Evolutionary conservation across 768 basidiomycete species (phyloP).

Genomic region (Termitomyces sp.): DNA sequence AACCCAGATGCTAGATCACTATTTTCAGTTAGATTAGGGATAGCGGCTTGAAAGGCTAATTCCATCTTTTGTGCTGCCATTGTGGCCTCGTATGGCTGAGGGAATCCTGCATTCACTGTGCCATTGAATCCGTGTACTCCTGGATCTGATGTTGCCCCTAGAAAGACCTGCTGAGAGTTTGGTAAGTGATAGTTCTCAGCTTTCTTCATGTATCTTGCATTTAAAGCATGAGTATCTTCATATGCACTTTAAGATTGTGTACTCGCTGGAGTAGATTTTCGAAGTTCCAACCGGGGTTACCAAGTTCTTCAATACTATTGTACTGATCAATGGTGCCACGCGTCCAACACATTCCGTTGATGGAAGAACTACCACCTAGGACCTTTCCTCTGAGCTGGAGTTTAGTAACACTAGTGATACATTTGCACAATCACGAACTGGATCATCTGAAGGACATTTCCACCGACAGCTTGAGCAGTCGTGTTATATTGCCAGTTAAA

Average conservation of each 20-base stretch:
- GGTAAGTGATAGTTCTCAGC: constrained; percentile 9
- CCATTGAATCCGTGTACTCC: constrained; percentile 6
- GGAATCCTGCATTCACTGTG: constrained; percentile 11
- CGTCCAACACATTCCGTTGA: constrained; percentile 16
- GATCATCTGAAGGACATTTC: constrained; percentile 1
- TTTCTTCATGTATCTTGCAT: constrained; percentile 11
- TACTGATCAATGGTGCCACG: constrained; percentile 15
- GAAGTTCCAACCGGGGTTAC: constrained; percentile 17
- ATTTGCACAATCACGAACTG: not conserved
- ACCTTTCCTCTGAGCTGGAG: constrained; percentile 9
- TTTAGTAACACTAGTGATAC: not conserved
- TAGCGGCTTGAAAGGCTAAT: not conserved
- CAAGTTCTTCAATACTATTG: constrained; percentile 12
- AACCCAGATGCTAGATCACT: constrained; percentile 9
- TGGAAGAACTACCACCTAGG: constrained; percentile 15
- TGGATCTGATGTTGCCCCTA: constrained; percentile 8
- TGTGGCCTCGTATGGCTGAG: constrained; percentile 13
- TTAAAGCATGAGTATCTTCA: not conserved
- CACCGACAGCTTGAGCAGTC: constrained; percentile 7
- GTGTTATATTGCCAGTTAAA: constrained; percentile 12
- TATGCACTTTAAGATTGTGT: no score
- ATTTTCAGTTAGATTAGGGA: constrained; percentile 6
- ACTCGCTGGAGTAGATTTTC: constrained; percentile 5
- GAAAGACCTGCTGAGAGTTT: constrained; percentile 5
- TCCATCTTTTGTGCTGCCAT: not conserved